Percentiles rank a stretch among this genome's conserved stretches.
These are phyloP conservation scores for Globisporangium middletonii DNA, from an alignment of 352 stramenopile genomes.

Conservation along the genomic window DNA sequence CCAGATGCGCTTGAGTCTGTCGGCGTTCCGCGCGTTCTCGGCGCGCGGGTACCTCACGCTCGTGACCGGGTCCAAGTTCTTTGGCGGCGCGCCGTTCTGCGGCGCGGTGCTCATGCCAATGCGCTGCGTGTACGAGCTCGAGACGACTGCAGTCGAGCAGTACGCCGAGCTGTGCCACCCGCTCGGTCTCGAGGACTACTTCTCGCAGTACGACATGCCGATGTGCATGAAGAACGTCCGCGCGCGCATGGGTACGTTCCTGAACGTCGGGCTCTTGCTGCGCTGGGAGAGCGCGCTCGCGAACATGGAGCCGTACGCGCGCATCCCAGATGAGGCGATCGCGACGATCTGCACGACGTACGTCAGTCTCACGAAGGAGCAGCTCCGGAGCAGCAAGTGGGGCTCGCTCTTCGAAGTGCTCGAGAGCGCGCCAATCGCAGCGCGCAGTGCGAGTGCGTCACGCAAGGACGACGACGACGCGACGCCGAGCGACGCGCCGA, in stretches of 20 bases:
- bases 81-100: slow-evolving; percentile 80
- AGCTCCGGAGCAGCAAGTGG: slow-evolving; percentile 32
- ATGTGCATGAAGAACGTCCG: slow-evolving; percentile 61
- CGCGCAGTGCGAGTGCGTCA: background rate
- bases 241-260: slow-evolving; percentile 36
- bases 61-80: slow-evolving; percentile 87
- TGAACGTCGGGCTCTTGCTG: slow-evolving; percentile 75
- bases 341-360: slow-evolving; percentile 53
- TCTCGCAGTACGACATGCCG: slow-evolving; percentile 74
- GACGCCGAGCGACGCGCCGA: background rate
- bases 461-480: background rate
- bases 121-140: slow-evolving; percentile 73
- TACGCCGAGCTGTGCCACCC: slow-evolving; percentile 60
- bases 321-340: slow-evolving; percentile 42
- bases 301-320: slow-evolving; percentile 75
- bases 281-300: slow-evolving; percentile 77
- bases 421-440: slow-evolving; percentile 14
- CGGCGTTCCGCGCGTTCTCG: slow-evolving; percentile 56
- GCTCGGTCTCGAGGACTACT: slow-evolving; percentile 76
- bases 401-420: slow-evolving; percentile 43
- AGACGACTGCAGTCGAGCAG: slow-evolving; percentile 48
- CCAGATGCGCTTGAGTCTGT: slow-evolving; percentile 73
- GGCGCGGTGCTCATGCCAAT: slow-evolving; percentile 79
- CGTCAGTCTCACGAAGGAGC: slow-evolving; percentile 41
- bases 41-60: slow-evolving; percentile 65